phyloP scores from a whole-genome alignment of 2,329 filamentous ascomycete species.

The Myriosclerotinia curreyana region DNA sequence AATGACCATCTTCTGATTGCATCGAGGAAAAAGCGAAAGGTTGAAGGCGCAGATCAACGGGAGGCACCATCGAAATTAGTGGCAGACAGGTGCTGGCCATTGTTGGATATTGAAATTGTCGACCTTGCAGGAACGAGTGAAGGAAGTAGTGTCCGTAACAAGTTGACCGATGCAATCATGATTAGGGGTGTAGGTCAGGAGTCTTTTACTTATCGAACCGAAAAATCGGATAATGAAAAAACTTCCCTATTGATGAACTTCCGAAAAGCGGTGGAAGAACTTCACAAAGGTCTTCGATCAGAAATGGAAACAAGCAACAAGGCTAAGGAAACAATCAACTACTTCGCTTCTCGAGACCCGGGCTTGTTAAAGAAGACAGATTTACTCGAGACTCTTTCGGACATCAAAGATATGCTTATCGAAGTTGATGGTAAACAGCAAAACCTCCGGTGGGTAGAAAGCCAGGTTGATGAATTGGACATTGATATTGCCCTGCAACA shows the following conservation, averaged over 20 bases:
- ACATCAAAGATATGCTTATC: conserved; percentile 82
- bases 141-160: conserved; percentile 54
- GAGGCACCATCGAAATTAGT: conserved; percentile 69
- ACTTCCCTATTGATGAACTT: conserved; percentile 79
- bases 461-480: conserved; percentile 91
- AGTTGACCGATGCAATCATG: conserved; percentile 82
- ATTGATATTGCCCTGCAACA: conserved; percentile 91
- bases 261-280: conserved; percentile 86
- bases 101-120: conserved; percentile 89
- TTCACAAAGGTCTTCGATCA: conserved; percentile 79
- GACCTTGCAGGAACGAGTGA: conserved; percentile 72
- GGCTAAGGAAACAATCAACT: conserved; percentile 79
- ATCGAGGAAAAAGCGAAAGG: conserved; percentile 86
- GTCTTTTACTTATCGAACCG: conserved; percentile 90
- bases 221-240: conserved; percentile 78
- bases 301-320: conserved; percentile 87
- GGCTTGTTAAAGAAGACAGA: conserved; percentile 76
- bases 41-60: conserved; percentile 59
- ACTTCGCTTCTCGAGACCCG: conserved; percentile 76
- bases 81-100: conserved; percentile 89
- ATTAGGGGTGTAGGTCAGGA: conserved; percentile 81
- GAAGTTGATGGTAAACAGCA: conserved; percentile 97
- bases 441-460: conserved; percentile 92
- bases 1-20: conserved; percentile 94
- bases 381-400: conserved; percentile 72